Evolutionary conservation across 2,329 filamentous ascomycete genomes (phyloP).

Genomic region (Thelonectria blattea): DNA sequence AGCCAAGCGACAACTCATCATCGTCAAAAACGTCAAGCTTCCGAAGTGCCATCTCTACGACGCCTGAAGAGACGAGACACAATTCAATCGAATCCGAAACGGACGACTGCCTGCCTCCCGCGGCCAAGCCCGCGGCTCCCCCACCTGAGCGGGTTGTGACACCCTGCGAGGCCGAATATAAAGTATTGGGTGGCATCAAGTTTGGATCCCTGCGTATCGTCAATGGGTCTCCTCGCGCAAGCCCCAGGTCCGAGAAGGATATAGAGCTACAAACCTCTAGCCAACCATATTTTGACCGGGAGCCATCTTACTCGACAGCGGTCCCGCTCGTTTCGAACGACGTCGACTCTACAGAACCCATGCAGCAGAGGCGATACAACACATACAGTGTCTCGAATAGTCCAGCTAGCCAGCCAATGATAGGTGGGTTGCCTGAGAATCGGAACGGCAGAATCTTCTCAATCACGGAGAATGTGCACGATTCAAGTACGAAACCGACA

Average conservation of each 20-base stretch:
- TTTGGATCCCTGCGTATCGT: slow-evolving; percentile 67
- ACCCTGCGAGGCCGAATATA: slow-evolving; percentile 62
- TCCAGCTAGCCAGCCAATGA: background rate
- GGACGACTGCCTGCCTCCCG: slow-evolving; percentile 44
- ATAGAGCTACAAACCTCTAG: slow-evolving; percentile 9
- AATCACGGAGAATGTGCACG: slow-evolving; percentile 44
- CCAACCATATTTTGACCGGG: slow-evolving; percentile 20
- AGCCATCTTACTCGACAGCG: slow-evolving; percentile 12
- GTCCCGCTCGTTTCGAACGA: slow-evolving; percentile 4
- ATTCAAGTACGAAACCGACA: slow-evolving; percentile 51
- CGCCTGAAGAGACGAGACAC: slow-evolving; percentile 46
- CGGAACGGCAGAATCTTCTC: slow-evolving; percentile 44
- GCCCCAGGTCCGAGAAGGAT: slow-evolving; percentile 41
- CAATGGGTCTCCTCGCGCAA: slow-evolving; percentile 62
- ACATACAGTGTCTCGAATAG: too few relatives aligned
- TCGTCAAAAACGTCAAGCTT: slow-evolving; percentile 41
- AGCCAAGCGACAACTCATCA: slow-evolving; percentile 31
- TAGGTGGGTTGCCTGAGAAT: slow-evolving; percentile 24
- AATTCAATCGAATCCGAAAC: slow-evolving; percentile 48
- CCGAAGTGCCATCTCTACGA: slow-evolving; percentile 47
- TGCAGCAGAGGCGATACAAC: background rate
- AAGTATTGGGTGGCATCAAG: slow-evolving; percentile 66
- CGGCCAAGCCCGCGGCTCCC: slow-evolving; percentile 24
- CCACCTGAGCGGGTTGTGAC: slow-evolving; percentile 40
- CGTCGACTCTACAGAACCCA: slow-evolving; percentile 6